Evolutionary conservation across 495 filamentous ascomycete genomes (phyloP).

Genomic region (Penicillium turbatum): DNA sequence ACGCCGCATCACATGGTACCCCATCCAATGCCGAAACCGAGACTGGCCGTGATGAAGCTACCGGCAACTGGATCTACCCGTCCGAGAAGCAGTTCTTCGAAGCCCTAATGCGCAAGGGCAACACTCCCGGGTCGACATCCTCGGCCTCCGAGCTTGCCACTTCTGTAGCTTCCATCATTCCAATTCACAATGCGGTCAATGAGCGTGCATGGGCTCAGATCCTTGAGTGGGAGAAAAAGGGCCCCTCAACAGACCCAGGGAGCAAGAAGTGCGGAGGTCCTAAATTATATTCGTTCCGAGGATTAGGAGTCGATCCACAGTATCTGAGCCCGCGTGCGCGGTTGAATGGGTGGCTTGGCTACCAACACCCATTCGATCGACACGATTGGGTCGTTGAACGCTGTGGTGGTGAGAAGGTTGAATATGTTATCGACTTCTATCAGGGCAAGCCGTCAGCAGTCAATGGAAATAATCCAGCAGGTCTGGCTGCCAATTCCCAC

Average conservation of each 20-base stretch:
- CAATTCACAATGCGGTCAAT: slow-evolving; percentile 97
- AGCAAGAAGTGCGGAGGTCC: slow-evolving; percentile 73
- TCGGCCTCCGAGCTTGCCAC: slow-evolving; percentile 46
- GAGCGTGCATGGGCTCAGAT: slow-evolving; percentile 85
- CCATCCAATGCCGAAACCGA: slow-evolving; percentile 70
- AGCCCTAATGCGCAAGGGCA: slow-evolving; percentile 81
- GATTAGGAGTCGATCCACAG: slow-evolving; percentile 55
- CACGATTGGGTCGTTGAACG: slow-evolving; percentile 97
- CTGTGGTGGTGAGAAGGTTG: slow-evolving; percentile 74
- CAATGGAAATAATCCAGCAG: slow-evolving; percentile 16
- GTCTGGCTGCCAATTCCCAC: slow-evolving; percentile 40
- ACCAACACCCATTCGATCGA: slow-evolving; percentile 86
- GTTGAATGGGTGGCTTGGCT: slow-evolving; percentile 75
- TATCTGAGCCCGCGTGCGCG: slow-evolving; percentile 78
- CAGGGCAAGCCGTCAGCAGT: slow-evolving; percentile 55
- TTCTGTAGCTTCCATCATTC: slow-evolving; percentile 86
- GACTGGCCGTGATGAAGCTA: slow-evolving; percentile 56
- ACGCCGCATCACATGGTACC: slow-evolving; percentile 40
- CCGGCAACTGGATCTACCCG: slow-evolving; percentile 94
- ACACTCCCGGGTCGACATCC: slow-evolving; percentile 36
- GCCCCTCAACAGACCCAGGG: slow-evolving; percentile 43
- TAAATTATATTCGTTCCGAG: slow-evolving; percentile 75
- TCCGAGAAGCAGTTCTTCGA: slow-evolving; percentile 95
- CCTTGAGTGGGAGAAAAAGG: slow-evolving; percentile 73
- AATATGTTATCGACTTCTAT: slow-evolving; percentile 99